Conservation (phyloP, 2,329 filamentous ascomycete species). For the Aureobasidium musti region DNA sequence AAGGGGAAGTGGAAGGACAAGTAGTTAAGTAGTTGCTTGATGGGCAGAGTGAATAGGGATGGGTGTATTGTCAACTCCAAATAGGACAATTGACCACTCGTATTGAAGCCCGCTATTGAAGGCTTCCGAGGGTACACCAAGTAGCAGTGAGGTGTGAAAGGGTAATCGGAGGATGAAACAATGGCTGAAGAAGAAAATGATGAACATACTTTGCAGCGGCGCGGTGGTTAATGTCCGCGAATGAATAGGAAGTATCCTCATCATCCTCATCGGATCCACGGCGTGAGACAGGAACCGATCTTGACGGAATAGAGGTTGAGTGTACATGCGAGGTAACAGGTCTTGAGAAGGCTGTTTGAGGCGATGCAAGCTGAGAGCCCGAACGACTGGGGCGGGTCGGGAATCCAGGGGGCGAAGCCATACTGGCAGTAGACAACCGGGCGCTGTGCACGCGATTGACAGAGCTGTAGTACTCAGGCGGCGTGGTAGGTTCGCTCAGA, state of each 20-base stretch:
- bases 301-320: constrained; percentile 70
- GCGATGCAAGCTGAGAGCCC: constrained; percentile 78
- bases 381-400: constrained; percentile 66
- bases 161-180: not conserved
- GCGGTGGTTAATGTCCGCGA: constrained; percentile 68
- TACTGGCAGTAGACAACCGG: constrained; percentile 83
- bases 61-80: constrained; percentile 26
- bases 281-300: constrained; percentile 81
- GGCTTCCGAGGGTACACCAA: too few relatives aligned
- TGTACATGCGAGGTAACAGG: constrained; percentile 57
- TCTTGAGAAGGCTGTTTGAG: constrained; percentile 62
- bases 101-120: constrained; percentile 14
- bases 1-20: not conserved
- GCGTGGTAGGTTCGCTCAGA: constrained; percentile 93
- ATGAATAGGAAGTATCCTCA: constrained; percentile 59
- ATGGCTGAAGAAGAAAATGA: not conserved
- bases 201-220: constrained; percentile 75
- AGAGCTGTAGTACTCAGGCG: constrained; percentile 79
- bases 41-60: constrained; percentile 4
- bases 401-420: constrained; percentile 74
- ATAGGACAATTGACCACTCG: constrained; percentile 7
- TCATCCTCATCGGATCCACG: constrained; percentile 88
- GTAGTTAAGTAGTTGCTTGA: not conserved
- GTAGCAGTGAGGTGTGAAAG: not conserved
- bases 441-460: constrained; percentile 67